Evolutionary conservation across 2,329 filamentous ascomycete genomes (phyloP).

Genomic region (Aureobasidium sp.): DNA sequence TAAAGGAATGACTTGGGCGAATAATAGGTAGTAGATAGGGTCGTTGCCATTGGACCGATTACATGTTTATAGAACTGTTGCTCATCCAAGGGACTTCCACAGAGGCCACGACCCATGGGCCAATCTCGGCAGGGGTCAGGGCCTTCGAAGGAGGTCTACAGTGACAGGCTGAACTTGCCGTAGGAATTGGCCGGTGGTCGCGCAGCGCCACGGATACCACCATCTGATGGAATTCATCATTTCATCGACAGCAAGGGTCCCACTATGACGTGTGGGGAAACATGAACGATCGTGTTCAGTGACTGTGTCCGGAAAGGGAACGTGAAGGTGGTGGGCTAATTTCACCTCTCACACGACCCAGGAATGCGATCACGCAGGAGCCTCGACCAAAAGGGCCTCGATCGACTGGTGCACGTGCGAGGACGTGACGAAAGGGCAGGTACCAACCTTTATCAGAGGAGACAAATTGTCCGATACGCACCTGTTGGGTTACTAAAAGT

Average conservation of each 20-base stretch:
- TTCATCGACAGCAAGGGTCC: conserved; percentile 16
- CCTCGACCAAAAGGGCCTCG: neutral
- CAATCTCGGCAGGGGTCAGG: conserved; percentile 16
- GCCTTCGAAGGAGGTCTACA: conserved; percentile 3
- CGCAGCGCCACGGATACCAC: conserved; percentile 6
- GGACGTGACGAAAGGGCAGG: conserved; percentile 1
- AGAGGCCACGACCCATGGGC: conserved; percentile 2
- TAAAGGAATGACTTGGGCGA: conserved; percentile 37
- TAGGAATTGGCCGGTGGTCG: conserved; percentile 8
- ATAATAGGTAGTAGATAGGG: conserved; percentile 1
- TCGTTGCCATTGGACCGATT: conserved; percentile 11
- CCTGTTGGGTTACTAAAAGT: neutral
- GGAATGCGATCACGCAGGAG: conserved; percentile 14
- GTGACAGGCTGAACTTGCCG: conserved; percentile 14
- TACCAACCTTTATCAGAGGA: conserved; percentile 9
- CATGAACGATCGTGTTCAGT: neutral
- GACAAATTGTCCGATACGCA: neutral
- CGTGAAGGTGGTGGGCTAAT: conserved; percentile 16
- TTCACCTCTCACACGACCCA: conserved; percentile 3
- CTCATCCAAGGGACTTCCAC: conserved; percentile 13
- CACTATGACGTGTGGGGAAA: conserved; percentile 5
- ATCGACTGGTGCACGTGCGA: conserved; percentile 1
- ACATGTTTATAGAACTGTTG: conserved; percentile 15
- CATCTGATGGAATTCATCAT: conserved; percentile 11
- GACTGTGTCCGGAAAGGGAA: neutral